phyloP scores from a whole-genome alignment of 345 rosid species.

The Dipteronia sinensis region DNA sequence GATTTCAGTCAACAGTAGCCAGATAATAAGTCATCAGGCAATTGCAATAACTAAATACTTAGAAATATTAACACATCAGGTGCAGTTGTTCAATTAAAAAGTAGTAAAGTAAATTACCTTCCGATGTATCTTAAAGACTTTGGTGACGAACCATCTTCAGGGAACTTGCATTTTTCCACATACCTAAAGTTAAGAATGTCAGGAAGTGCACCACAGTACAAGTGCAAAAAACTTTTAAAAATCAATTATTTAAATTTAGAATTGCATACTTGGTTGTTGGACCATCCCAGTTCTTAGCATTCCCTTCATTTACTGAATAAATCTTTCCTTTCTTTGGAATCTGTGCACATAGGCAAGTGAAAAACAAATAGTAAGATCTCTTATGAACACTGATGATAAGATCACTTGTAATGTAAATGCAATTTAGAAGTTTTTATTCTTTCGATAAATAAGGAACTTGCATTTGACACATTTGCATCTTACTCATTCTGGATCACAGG shows the following conservation, averaged over 20 bases:
- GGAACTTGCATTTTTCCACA: conserved; percentile 95
- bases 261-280: conserved; percentile 79
- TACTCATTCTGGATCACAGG: background rate
- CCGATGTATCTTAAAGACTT: conserved; percentile 94
- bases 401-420: background rate
- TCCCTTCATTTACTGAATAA: conserved; percentile 98
- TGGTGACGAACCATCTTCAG: conserved; percentile 80
- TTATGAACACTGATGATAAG: background rate
- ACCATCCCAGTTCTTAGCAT: conserved; percentile 95
- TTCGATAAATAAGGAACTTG: background rate
- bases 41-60: background rate
- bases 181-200: conserved; percentile 44
- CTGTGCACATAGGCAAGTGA: conserved; percentile 35
- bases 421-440: background rate
- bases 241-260: conserved; percentile 5
- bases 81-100: background rate
- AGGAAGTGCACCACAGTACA: conserved; percentile 11
- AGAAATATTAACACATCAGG: background rate
- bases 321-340: conserved; percentile 94
- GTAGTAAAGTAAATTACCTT: conserved; percentile 73
- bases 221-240: conserved; percentile 14
- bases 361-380: conserved; percentile 11
- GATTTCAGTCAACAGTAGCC: background rate
- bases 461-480: background rate
- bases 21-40: background rate